Base-by-base conservation (phyloP, 495 filamentous ascomycete species). In the Penicillium fimorum region DNA sequence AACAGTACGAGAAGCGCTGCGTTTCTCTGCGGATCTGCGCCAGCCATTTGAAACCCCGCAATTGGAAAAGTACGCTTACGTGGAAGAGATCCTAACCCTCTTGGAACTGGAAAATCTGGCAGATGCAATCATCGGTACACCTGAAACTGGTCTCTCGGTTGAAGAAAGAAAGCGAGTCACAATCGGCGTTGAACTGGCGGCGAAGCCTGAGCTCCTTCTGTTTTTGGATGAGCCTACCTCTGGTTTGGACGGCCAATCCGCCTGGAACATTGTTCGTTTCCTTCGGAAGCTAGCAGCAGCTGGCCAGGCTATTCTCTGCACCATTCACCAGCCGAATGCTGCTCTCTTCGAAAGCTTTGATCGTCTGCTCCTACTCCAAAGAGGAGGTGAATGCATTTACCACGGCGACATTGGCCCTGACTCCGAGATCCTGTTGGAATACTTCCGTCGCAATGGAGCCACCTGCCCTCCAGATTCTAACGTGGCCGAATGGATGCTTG, bases 191-290 rank as follows among this genome's bases (percentile, higher is more conserved):
- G 91, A 96, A 65, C 77, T 95, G 12, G 91, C 90, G 4, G 88
- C 90, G 8, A 92, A 92, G 63, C 92, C 92, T 0, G 81, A 92
- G 57, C 81, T 96, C 3, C 78, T 96, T 0, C 79, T 96, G 10
- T 96, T 96, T 73, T 72, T 96, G 13, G 92, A 96, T 60, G 92
- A 96, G 63, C 92, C 92, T 0, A 97, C 92, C 1, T 89, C 86
- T 12, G 92, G 92, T 47, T 80, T 97, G 5, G 92, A 97, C 67
- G 86, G 84, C 40, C 90, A 92, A 64, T 85, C 82, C 53, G 88
- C 92, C 4, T 96, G 90, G 76, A 92, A 92, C 57, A 96, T 96
- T 57, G 84, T 96, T 13, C 85, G 88, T 45, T 96, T 96, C 78
- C 71, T 96, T 48, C 86, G 86, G 47, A 96, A 95, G 73, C 80